Base-by-base conservation (phyloP, 192 early-diverging fungal species). In the Umbelopsis sp. region DNA sequence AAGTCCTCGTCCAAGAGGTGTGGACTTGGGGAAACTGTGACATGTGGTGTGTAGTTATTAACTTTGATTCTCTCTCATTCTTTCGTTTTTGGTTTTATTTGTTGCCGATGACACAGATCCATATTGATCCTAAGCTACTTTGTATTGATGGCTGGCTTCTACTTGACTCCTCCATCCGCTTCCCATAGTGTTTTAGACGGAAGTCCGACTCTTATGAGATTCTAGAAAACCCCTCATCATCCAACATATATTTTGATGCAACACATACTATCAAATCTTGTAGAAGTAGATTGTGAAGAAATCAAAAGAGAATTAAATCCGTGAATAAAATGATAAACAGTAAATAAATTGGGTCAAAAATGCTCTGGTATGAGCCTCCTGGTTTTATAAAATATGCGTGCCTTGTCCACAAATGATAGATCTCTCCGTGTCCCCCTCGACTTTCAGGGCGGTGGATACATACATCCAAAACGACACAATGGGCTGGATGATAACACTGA, bases 101-200 rank as follows among this genome's bases (percentile, higher is more conserved):
- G 12, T 41, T 41, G 38, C 12, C 8, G 5, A 41, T 16, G 47
- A n/a, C n/a, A 49, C 16, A 62, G 56, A 47, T 82, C 89, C 5
- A 95, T 98, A 56, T 81, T 98, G 69, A 86, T 96, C 41, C 76
- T 97, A 34, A 91, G 90, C 47, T 98, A 98, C 79, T 80, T 79
- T 53, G 89, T 97, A 12, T 84, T 97, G 71, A 85, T 96, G 76
- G 86, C 86, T 14, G 91, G 89, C 7, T 96, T 94, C 78, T 87
- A 84, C 36, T 98, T 88, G 79, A 90, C 87, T 49, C 90, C 92
- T 51, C 66, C 77, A 20, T 74, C 74, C 17, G 70, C 72, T 32
- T 62, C 73, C 38, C 68, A 65, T 29, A 72, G 70, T 43, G 65
- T 77, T 29, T 24, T 77, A n/a, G 70, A 71, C 26, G 74, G 74